Evolutionary conservation across 208 protist species (phyloP), one percentile per base, ranked within the genome.

Genomic region (Leishmania amazonensis): DNA sequence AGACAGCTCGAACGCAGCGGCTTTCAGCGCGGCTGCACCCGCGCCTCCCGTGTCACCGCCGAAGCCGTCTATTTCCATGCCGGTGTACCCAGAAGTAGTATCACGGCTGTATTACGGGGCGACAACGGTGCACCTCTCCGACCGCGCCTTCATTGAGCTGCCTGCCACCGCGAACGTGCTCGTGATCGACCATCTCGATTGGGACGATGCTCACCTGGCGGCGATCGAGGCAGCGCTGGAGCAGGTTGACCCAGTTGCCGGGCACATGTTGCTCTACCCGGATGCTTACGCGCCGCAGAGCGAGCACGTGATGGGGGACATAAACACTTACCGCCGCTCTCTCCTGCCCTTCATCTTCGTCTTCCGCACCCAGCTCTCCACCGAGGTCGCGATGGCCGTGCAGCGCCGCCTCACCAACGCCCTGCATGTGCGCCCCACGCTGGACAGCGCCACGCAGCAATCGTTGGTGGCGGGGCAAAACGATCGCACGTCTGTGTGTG

Each of bases 121-220:
- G 2, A 57, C 57, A 6, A 89, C 86, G 28, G 42, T 76, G 38
- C 72, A 89, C 75, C 81, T 87, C 21, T 91, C 80, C 35, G 85
- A 83, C 76, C 81, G 83, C 38, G 81, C 81, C 42, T 58, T 62
- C 13, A 67, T 84, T 35, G 82, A 82, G 6, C 81, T 91, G 54
- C 88, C 88, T 11, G 21, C 75, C 60, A 81, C 67, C 5, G 88
- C 83, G n/a, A 88, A 91, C 82, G 85, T 89, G n/a, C 79, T 89
- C 38, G 83, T 91, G 40, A 74, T 91, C 5, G 83, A 88, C 53
- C 80, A 58, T 28, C 60, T 76, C 3, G 84, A 83, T 53, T 87
- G 79, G 79, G 21, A 65, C 49, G 84, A 84, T 31, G 64, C 54
- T 8, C 64, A 38, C n/a, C 24, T 64, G 19, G 57, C 15, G 7